Evolutionary conservation across 768 basidiomycete genomes (phyloP), one percentile per base, ranked within the genome.

Genomic region (Lentinus tigrinus): DNA sequence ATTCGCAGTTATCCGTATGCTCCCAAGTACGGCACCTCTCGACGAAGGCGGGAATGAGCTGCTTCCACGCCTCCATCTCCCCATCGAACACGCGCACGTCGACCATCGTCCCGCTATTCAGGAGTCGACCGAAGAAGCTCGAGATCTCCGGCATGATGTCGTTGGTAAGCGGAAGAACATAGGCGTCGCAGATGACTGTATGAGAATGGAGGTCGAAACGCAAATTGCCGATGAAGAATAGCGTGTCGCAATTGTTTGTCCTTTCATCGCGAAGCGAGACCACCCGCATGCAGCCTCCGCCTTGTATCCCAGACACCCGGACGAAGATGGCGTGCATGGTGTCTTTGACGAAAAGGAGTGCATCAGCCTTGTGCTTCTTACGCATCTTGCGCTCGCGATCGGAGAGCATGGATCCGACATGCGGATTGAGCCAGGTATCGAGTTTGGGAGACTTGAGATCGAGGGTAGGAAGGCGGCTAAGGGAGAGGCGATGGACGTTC

Each of bases 1-100:
- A 85, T 65, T 82, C 80, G 72, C 85, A 85, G 19, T 67, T 69
- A 2, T 65, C 47, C 19, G 56, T 63, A 63, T 86, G 84, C 17
- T 68, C 62, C 83, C 84, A 85, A 17, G 72, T 76, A 23, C 84
- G 77, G 60, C 84, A 85, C 21, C 83, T 77, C 64, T 85, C 85
- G 2, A 75, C 76, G 28, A 82, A 63, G 7, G 72, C 70, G 4
- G 83, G 84, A 1, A 85, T 66, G 26, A 84, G 73, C 53, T 78
- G 72, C 47, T 78, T 78, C 85, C 83, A 86, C 1, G 74, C 75
- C 24, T 60, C 60, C 27, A 75, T 63, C 60, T 80, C 80, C 14
- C 73, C 75, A 2, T 47, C 57, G 50, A 40, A 58, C 34, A 52
- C 40, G 74, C 8, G 7, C 23, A 51, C 27, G 48, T 36, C 14